Evolutionary conservation across 73 alveolate genomes (phyloP), one percentile per base, ranked within the genome.

Genomic region (Blepharisma japonicum): DNA sequence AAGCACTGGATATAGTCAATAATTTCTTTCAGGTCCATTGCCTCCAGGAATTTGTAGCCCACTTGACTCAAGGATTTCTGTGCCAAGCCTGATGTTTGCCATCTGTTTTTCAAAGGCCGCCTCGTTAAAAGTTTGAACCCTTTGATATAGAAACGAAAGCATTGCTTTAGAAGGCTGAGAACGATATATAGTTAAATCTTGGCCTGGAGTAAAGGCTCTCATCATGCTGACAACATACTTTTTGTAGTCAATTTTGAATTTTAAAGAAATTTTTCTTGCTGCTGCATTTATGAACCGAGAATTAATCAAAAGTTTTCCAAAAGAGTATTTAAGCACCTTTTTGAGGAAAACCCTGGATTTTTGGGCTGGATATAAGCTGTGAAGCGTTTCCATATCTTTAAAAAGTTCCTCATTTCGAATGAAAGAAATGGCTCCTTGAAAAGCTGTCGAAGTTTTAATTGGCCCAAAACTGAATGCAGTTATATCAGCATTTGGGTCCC

Each of bases 401-500:
- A 53, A 85, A 47, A 91, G 61, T 23, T 71, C 89, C 53, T 85
- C 82, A n/a, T 90, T 84, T 42, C 94, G 68, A 21, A 91, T 68
- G 2, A 86, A 79, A 56, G 84, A 56, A 2, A 90, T 81, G 5
- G 90, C 92, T 46, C 94, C 97, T 2, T 89, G 87, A 42, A 84
- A 55, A 21, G 94, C 88, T 53, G 95, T 84, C 32, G 83, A 70
- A 46, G 92, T 85, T 77, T 90, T 90, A 49, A 92, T 90, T 27
- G 92, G 68, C 20, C 98, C 98, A 83, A 92, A 84, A 68, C 95
- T 87, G 83, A 90, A 89, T 18, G 86, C 55, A 6, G 95, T 86
- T 61, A 87, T 72, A 7, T 74, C 92, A 46, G 92, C 94, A 38
- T 68, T 25, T 45, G 79, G 83, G 6, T 56, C 71, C 11, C 96